Base-by-base conservation (phyloP, 345 rosid species). In the Microcos paniculata region DNA sequence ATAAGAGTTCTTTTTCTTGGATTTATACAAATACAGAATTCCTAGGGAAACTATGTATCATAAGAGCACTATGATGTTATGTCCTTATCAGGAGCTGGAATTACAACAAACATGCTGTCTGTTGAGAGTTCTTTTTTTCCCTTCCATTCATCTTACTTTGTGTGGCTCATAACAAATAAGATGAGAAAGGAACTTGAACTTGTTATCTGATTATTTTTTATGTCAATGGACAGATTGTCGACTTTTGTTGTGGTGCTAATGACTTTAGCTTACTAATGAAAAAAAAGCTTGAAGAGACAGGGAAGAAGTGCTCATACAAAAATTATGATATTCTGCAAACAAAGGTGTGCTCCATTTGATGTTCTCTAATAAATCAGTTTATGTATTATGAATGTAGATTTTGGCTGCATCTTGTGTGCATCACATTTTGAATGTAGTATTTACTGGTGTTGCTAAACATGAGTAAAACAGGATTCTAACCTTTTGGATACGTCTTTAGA, bases 201-300 rank as follows among this genome's bases (percentile, higher is more conserved):
- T 33, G 56, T 46, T 18, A 7, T 52, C 52, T 74, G 59, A 75
- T 75, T 56, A 26, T 69, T 80, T 38, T 69, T 76, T 40, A 46
- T 78, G 57, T 79, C 71, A 18, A 12, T 46, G 43, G 24, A 76
- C 93, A 96, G 98, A 79, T 93, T 76, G 96, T 96, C 23, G 99
- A 96, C 86, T 91, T 91, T 83, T 96, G 98, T 71, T 96, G 98
- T 77, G 99, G 99, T 68, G 90, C 98, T 69, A 96, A 96, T 83
- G 96, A 96, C 80, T 96, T 96, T 72, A 96, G 99, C 77, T 80
- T 87, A 74, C 75, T 91, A 57, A 85, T 90, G 98, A 92, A 88
- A 76, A 69, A 43, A 75, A 96, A 91, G 89, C 94, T 96, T 77
- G 90, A 93, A 72, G 96, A 89, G 81, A 87, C 79, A 0, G 92